A percentile compares a stretch with the other conserved stretches of the same genome.
Conservation (phyloP, 257 asterid genomes). For the Catharanthus roseus region DNA sequence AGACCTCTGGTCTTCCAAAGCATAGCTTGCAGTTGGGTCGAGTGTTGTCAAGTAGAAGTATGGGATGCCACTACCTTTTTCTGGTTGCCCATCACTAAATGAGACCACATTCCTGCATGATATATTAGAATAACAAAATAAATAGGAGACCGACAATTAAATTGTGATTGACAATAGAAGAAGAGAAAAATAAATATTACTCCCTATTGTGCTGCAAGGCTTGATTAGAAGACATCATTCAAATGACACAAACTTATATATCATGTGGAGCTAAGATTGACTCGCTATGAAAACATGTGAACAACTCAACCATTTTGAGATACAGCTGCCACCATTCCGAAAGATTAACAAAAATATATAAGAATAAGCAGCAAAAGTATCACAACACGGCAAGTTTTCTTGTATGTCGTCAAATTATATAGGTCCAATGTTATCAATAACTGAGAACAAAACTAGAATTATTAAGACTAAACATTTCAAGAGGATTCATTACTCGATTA, state of each 20-base stretch:
- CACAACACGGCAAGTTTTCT: not conserved
- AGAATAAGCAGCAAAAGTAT: not conserved
- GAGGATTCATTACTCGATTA: not conserved
- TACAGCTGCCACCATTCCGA: not conserved
- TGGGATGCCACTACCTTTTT: conserved; percentile 66
- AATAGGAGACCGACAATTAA: not conserved
- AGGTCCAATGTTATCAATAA: not conserved
- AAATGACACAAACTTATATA: not conserved
- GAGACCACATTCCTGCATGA: conserved; percentile 79
- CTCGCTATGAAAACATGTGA: not conserved
- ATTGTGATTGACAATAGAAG: not conserved
- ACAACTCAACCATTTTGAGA: not conserved
- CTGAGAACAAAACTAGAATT: not conserved
- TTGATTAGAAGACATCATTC: no score
- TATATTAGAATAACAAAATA: no score
- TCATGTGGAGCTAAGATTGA: not conserved
- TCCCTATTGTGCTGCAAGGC: not conserved
- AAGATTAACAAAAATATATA: not conserved
- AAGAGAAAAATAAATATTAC: no score
- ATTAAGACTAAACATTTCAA: not conserved
- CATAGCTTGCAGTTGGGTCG: conserved; percentile 82
- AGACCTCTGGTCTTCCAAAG: conserved; percentile 62
- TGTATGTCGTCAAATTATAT: no score
- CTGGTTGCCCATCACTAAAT: conserved; percentile 77
- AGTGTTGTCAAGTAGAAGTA: conserved; percentile 81